A percentile compares a stretch with the other conserved stretches of the same genome.
Conservation (phyloP, 1,284 basidiomycete genomes). For the Heliocybe sulcata region DNA sequence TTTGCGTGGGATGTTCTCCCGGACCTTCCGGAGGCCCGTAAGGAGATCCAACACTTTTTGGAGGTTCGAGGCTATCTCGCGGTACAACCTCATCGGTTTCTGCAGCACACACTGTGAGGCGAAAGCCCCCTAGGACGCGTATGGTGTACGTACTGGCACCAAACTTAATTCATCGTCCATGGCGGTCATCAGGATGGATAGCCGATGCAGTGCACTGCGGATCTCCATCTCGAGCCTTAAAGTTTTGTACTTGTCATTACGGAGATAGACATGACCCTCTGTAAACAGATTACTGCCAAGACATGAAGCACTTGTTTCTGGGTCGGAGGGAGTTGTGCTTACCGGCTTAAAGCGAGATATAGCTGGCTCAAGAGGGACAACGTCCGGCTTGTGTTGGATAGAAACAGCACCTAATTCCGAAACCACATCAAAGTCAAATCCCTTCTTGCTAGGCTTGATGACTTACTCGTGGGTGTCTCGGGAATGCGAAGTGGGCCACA, state of each 20-base stretch:
- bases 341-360: constrained; percentile 40
- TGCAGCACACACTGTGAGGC: constrained; percentile 10
- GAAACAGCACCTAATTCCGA: constrained; percentile 34
- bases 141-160: constrained; percentile 33
- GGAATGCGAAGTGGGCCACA: constrained; percentile 40
- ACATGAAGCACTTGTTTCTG: constrained; percentile 1
- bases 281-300: constrained; percentile 31
- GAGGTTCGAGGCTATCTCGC: constrained; percentile 28
- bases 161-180: constrained; percentile 45
- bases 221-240: constrained; percentile 36
- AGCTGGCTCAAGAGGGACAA: constrained; percentile 34
- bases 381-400: constrained; percentile 32
- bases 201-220: constrained; percentile 30
- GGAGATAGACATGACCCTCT: constrained; percentile 19
- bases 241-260: constrained; percentile 27
- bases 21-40: constrained; percentile 38
- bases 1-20: constrained; percentile 39
- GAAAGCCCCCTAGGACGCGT: neutral
- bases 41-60: constrained; percentile 38
- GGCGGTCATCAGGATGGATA: constrained; percentile 30
- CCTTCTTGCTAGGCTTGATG: neutral
- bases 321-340: constrained; percentile 10
- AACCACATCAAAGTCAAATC: neutral
- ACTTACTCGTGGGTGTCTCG: constrained; percentile 38
- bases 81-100: constrained; percentile 44